Evolutionary conservation across 257 asterid species (phyloP).

Genomic region (Nicotiana undulata): DNA sequence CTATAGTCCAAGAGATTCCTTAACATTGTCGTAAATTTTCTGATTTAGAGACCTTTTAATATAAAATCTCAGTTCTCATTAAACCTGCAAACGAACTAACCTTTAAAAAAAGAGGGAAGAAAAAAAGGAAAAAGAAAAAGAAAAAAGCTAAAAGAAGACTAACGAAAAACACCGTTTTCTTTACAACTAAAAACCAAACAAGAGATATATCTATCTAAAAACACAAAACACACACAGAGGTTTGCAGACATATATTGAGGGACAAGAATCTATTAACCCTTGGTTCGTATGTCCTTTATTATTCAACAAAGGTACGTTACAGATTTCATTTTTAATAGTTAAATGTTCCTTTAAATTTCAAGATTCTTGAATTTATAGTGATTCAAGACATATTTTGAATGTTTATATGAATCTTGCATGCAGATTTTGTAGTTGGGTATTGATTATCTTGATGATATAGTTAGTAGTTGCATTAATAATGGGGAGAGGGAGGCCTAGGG

Average conservation of each 20-base stretch:
- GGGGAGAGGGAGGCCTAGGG: constrained; percentile 87
- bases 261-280: background rate
- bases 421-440: background rate
- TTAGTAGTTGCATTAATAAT: constrained; percentile 25
- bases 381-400: background rate
- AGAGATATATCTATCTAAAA: constrained; percentile 1
- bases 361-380: background rate
- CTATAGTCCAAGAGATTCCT: background rate
- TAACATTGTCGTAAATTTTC: background rate
- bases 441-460: background rate
- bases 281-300: background rate
- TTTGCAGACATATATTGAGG: background rate
- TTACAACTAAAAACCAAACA: background rate
- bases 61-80: background rate
- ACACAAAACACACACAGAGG: background rate
- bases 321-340: background rate
- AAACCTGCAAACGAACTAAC: background rate
- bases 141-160: background rate
- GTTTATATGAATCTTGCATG: background rate
- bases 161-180: background rate
- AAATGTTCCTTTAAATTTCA: background rate
- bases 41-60: background rate
- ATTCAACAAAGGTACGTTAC: background rate
- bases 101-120: background rate
- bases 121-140: background rate